phyloP scores from a whole-genome alignment of 306 rosid genomes.

The Castanopsis chinensis region DNA sequence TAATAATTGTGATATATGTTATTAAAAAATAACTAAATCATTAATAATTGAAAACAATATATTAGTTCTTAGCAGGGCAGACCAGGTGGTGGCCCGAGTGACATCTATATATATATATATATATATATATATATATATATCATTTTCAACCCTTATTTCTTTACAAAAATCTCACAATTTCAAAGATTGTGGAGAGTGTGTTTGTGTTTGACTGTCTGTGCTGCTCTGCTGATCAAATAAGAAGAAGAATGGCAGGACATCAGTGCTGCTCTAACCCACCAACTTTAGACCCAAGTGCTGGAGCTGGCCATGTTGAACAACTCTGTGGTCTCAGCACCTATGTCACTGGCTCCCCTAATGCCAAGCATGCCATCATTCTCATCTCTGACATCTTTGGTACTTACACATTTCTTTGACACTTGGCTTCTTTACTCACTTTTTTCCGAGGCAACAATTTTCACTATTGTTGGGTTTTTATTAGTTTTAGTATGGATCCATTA shows the following conservation, averaged over 20 bases:
- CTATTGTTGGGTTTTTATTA: no score
- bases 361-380: conserved; percentile 58
- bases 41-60: rapidly evolving
- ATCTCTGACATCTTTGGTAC: conserved; percentile 58
- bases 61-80: no score
- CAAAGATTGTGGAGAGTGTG: not conserved
- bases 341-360: conserved; percentile 46
- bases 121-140: no score
- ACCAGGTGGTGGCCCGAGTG: no score
- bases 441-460: no score
- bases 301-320: conserved; percentile 55
- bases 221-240: not conserved
- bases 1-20: rapidly evolving
- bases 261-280: conserved; percentile 79
- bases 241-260: conserved; percentile 48
- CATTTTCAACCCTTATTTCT: no score
- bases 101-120: no score
- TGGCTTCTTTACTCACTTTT: not conserved
- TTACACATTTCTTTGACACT: not conserved
- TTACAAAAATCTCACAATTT: no score
- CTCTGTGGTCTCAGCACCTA: conserved; percentile 43
- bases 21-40: rapidly evolving
- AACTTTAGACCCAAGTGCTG: conserved; percentile 41
- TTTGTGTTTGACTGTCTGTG: not conserved
- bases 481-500: no score